Percentiles rank a stretch among this genome's conserved stretches.
These are phyloP conservation scores for Phialophora chinensis DNA, from an alignment of 2,329 filamentous ascomycete genomes.

Conservation along the genomic window DNA sequence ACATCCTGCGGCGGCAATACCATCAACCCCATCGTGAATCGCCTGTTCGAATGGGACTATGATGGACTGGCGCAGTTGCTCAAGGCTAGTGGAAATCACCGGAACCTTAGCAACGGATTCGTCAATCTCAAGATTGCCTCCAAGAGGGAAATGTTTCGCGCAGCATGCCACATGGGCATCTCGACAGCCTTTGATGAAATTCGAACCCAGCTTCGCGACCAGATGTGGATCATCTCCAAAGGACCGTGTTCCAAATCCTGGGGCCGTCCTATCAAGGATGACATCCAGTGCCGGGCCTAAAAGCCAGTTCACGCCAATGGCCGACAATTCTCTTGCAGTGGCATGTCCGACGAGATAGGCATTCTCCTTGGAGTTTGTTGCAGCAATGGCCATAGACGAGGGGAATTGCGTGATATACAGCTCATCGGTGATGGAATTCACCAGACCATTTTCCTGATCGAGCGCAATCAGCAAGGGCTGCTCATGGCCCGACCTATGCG, in stretches of 20 bases:
- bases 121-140: slow-evolving; percentile 90
- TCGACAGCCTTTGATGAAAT: slow-evolving; percentile 91
- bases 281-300: slow-evolving; percentile 92
- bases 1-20: slow-evolving; percentile 93
- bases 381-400: slow-evolving; percentile 94
- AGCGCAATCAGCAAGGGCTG: slow-evolving; percentile 86
- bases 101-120: slow-evolving; percentile 89
- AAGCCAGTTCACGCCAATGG: slow-evolving; percentile 93
- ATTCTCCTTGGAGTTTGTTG: slow-evolving; percentile 80
- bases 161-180: slow-evolving; percentile 86
- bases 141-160: slow-evolving; percentile 95
- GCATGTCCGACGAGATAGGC: slow-evolving; percentile 90
- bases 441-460: slow-evolving; percentile 96
- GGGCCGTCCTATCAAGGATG: slow-evolving; percentile 86
- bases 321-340: slow-evolving; percentile 86
- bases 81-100: slow-evolving; percentile 90
- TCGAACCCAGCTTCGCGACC: slow-evolving; percentile 87
- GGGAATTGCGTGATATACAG: slow-evolving; percentile 95
- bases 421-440: slow-evolving; percentile 94
- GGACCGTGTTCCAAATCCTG: slow-evolving; percentile 85
- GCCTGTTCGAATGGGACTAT: slow-evolving; percentile 90
- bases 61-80: slow-evolving; percentile 86
- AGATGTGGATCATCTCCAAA: slow-evolving; percentile 92
- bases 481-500: slow-evolving; percentile 85
- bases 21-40: slow-evolving; percentile 82